Evolutionary conservation across 139 green algal genomes (phyloP).

Genomic region (Haematococcus lacustris): DNA sequence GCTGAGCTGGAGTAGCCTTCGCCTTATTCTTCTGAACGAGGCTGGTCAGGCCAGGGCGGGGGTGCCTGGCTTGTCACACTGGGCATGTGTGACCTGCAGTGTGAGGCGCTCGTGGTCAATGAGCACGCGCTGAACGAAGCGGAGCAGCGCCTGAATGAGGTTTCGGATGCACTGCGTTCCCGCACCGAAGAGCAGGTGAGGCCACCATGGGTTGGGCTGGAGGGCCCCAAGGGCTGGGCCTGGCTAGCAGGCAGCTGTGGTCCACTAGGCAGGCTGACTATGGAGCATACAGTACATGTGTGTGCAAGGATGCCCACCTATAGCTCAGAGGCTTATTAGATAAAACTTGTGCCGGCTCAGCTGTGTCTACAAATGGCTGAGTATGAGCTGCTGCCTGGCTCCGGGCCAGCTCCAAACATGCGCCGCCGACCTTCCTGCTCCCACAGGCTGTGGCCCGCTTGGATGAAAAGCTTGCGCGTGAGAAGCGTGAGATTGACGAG

Average conservation of each 20-base stretch:
- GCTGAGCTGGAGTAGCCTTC: too few species aligned
- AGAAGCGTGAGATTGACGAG: constrained; percentile 11
- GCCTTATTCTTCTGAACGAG: too few species aligned
- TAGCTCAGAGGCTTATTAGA: too few species aligned
- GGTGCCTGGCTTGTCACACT: too few species aligned
- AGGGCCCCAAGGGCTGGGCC: background rate
- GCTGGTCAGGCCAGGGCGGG: too few species aligned
- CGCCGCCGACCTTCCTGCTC: background rate
- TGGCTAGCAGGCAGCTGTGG: background rate
- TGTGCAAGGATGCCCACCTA: too few species aligned
- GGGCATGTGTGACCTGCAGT: too few species aligned
- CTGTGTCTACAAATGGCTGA: background rate
- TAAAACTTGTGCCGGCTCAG: background rate
- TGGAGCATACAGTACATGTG: too few species aligned
- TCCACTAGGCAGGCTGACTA: background rate
- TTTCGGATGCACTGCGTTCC: background rate
- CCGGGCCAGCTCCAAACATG: background rate
- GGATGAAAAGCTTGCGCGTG: constrained; percentile 3
- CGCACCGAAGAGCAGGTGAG: constrained; percentile 3
- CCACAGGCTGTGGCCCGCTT: background rate
- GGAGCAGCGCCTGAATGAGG: background rate
- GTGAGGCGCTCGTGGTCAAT: background rate
- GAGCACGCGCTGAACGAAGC: background rate
- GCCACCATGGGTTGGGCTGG: too few species aligned
- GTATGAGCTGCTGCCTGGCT: background rate